Evolutionary conservation across 257 asterid species (phyloP), one percentile per base, ranked within the genome.

Genomic region (Nicotiana paniculata): DNA sequence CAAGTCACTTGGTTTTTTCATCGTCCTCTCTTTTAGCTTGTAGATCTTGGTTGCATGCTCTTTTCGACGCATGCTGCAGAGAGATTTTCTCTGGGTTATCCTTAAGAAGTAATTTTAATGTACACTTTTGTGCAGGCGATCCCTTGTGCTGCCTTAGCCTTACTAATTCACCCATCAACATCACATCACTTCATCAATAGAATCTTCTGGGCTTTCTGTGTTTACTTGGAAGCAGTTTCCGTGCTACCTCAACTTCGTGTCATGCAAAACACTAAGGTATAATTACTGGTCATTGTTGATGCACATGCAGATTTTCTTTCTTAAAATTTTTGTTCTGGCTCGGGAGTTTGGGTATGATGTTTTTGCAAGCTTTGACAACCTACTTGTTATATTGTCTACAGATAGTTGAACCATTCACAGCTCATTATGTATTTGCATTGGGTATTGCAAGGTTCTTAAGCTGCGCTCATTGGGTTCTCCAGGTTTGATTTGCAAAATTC

Each of bases 401-500:
- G 97, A 92, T 92, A 82, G 97, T 92, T 55, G 97, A 92, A 90
- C 97, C 97, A 24, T 92, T 92, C 86, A 92, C 97, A 17, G 91
- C 95, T 79, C 95, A 92, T 86, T 92, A 92, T 76, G 97, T 91
- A 43, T 92, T 92, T 83, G 97, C 97, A 32, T 82, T 92, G 89
- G 97, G 97, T 70, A 93, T 92, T 74, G 97, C 97, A 3, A 91
- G 97, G 88, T 92, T 92, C 88, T 87, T 91, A 84, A 91, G 95
- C 88, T 92, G 95, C 81, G 97, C 97, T 53, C 97, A 92, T 84
- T 92, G 97, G 95, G 93, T 92, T 86, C 95, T 92, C 79, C 97
- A 92, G 97, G 97, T 92, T 87, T 84, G 90, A 84, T 77, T 48
- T 67, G 16, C 24, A 51, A 57, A 88, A 59, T 83, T 54, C 17